Base-by-base conservation (phyloP, 1,139 yeast species). In the Pichia sp. region DNA sequence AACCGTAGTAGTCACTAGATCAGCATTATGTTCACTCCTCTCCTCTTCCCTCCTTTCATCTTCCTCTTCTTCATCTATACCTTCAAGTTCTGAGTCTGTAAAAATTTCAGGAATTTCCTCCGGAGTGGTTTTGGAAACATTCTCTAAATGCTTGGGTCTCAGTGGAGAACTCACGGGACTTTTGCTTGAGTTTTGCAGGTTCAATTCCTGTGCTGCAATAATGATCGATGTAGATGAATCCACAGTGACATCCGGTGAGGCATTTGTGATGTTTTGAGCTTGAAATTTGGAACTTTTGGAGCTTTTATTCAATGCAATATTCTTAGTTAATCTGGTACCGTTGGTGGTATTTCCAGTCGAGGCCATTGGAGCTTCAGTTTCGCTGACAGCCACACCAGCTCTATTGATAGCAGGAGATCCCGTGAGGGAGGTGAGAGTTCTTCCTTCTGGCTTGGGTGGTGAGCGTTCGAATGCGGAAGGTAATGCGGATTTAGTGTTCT, bases 291-390 rank as follows among this genome's bases (percentile, higher is more conserved):
- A 47, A 28, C 44, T 48, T 28, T 44, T 54, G 2, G 50, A 38
- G 5, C 56, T 40, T 34, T 52, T 59, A 1, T 66, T 67, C 30
- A 67, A 50, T 3, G 72, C 74, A 57, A 69, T 67, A 23, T 53
- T 58, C 45, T 65, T 68, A 2, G 74, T 67, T 16, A 66, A 41
- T 6, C 60, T 49, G 0, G 56, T 47, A 20, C 44, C 34, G 15
- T 40, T 37, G 11, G 26, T 10, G 7, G 22, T 22, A 21, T 24
- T 36, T 5, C 27, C 25, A 12, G 29, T 9, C 3, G 16, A 12
- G 5, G 19, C 29, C 3, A n/a, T 8, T 1, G 18, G 14, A 6
- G 20, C n/a, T 12, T 27, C 27, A 7, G 22, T 17, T 9, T 14
- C 14, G 7, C 22, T 17, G 11, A 17, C 22, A n/a, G 20, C 22